Evolutionary conservation across 2,329 filamentous ascomycete genomes (phyloP).

Genomic region (Acarospora socialis): DNA sequence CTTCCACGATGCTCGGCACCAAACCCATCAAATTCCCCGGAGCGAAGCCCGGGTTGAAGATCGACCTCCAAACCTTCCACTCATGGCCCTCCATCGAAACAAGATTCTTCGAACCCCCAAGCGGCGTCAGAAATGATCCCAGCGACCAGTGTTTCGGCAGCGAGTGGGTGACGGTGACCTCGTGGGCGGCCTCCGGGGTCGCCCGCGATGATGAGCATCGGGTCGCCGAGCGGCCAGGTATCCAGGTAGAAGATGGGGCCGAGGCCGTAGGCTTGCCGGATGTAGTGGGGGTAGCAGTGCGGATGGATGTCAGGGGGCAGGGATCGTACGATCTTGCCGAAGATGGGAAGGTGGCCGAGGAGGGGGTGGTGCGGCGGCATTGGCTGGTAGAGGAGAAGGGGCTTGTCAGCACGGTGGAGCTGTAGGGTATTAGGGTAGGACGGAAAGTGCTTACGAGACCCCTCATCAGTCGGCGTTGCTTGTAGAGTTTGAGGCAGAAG

Average conservation of each 20-base stretch:
- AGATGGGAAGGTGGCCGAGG: constrained; percentile 25
- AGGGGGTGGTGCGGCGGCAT: constrained; percentile 1
- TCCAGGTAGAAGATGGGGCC: constrained; percentile 30
- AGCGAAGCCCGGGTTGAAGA: constrained; percentile 27
- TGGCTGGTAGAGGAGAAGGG: too few species aligned
- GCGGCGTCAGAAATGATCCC: constrained; percentile 19
- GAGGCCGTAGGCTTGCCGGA: constrained; percentile 25
- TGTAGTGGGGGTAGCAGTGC: constrained; percentile 21
- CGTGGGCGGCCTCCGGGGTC: constrained; percentile 24
- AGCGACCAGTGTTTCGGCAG: constrained; percentile 22
- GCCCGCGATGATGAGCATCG: constrained; percentile 24
- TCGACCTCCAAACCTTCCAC: constrained; percentile 31
- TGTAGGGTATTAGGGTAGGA: not conserved
- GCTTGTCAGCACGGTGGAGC: not conserved
- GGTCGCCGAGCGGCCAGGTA: constrained; percentile 27
- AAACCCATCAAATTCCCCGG: constrained; percentile 20
- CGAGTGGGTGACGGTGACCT: constrained; percentile 23
- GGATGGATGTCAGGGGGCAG: constrained; percentile 24
- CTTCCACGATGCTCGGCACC: constrained; percentile 21
- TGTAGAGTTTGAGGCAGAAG: constrained; percentile 1
- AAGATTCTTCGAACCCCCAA: constrained; percentile 25
- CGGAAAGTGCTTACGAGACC: constrained; percentile 1
- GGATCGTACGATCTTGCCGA: constrained; percentile 22
- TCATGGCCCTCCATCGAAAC: constrained; percentile 23
- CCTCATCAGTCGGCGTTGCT: constrained; percentile 1